Percentiles rank a stretch among this genome's conserved stretches.
These are phyloP conservation scores for Serendipita vermifera DNA, from an alignment of 768 basidiomycete genomes.

Conservation along the genomic window DNA sequence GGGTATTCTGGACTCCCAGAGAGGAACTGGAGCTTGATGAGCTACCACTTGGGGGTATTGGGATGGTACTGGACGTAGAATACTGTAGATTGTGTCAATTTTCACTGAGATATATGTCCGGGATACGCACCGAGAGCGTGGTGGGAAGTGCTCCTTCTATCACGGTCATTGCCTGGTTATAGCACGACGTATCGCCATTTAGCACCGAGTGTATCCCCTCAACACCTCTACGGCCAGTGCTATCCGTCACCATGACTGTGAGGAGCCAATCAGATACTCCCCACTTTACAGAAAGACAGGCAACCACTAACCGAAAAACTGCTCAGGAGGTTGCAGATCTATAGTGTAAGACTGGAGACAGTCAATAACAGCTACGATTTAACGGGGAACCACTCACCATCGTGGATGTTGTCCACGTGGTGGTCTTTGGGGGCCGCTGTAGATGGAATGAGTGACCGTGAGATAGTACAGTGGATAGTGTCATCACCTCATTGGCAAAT, in stretches of 20 bases:
- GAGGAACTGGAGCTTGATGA: no score
- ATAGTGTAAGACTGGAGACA: not conserved
- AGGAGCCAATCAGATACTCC: not conserved
- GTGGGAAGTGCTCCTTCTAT: not conserved
- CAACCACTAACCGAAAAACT: not conserved
- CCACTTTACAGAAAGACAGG: not conserved
- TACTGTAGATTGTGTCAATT: no score
- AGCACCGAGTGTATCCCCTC: not conserved
- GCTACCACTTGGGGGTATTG: no score
- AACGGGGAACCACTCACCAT: not conserved
- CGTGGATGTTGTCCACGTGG: not conserved
- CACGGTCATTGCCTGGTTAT: not conserved
- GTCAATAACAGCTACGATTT: not conserved
- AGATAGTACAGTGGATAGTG: not conserved
- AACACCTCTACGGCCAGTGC: not conserved
- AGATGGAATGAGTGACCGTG: not conserved
- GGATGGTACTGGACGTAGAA: no score
- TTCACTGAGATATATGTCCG: no score
- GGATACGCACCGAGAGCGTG: not conserved
- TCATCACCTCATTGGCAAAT: not conserved
- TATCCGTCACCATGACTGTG: slow-evolving; percentile 1
- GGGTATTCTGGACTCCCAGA: no score
- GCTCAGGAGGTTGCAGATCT: not conserved
- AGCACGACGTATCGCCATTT: not conserved
- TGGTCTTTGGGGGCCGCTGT: slow-evolving; percentile 5